Evolutionary conservation across 1,284 basidiomycete species (phyloP), one percentile per base, ranked within the genome.

Genomic region (Microbotryomycetes sp.): DNA sequence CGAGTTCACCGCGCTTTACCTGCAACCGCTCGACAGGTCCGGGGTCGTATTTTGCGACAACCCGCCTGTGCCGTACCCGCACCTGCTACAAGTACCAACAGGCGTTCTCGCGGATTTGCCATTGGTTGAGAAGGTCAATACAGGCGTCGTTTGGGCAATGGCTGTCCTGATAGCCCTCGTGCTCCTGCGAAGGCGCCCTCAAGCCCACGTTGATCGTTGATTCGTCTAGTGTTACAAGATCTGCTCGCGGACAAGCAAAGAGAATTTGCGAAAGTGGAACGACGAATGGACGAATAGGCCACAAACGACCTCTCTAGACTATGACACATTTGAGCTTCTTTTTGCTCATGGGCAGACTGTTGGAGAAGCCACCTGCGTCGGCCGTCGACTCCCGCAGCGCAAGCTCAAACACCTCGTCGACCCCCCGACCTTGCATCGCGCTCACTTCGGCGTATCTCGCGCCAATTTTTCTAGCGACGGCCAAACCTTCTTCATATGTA

Each of bases 391-490:
- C 61, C 24, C 51, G n/a, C 50, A 72, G 18, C 30, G 90, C 90
- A 68, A 86, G 85, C 76, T 92, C 88, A 81, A 94, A 93, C 46
- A 92, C 89, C 76, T 93, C 91, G 68, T 88, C 83, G 54, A 94
- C 91, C 68, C 91, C 91, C 75, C 89, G 85, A 62, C 91, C 89
- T 16, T 85, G 84, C 81, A 88, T 89, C 75, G 90, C 89, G 60
- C 87, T 89, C 77, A 91, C 93, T 76, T 94, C 91, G 60, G 91
- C 83, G 76, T 93, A 94, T 73, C 86, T 83, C 76, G 91, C 91
- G 30, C 85, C 85, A 71, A 94, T 92, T 82, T 90, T 89, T 78
- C 87, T 85, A 6, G 88, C 86, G 52, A 91, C 87, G 4, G 88
- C 87, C 81, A 86, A 83, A 66, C 90, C 91, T 83, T 91, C 72